These are phyloP conservation scores for Nigrospora oryzae DNA, from an alignment of 2,329 filamentous ascomycete species.

Conservation along the genomic window DNA sequence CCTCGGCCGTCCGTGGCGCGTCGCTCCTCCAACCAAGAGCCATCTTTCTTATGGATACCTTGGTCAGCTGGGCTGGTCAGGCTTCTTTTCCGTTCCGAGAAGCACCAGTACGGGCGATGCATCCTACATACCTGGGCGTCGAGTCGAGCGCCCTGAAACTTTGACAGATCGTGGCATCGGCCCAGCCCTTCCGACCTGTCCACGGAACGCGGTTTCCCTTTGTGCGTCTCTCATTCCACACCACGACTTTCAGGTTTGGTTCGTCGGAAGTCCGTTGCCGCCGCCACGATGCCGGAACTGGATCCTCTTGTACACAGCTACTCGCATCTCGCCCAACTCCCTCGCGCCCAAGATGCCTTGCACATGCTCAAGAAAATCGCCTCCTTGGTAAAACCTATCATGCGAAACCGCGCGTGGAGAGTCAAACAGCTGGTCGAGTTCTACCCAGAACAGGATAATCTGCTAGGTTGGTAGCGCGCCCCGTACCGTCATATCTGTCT, in stretches of 20 bases:
- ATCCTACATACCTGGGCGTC: too few species aligned
- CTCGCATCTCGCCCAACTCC: slow-evolving; percentile 37
- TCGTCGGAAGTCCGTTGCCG: neutral
- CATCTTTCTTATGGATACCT: too few species aligned
- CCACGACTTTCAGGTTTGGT: neutral
- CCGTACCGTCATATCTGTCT: neutral
- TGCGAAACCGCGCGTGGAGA: slow-evolving; percentile 77
- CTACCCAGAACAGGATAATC: slow-evolving; percentile 63
- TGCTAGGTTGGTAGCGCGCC: slow-evolving; percentile 49
- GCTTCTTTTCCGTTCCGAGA: too few species aligned
- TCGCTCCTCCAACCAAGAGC: too few species aligned
- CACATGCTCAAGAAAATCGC: slow-evolving; percentile 69
- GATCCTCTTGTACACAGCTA: slow-evolving; percentile 38
- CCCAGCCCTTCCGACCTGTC: neutral
- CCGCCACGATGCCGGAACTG: slow-evolving; percentile 27
- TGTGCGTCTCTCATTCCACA: neutral
- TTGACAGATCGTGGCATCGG: neutral
- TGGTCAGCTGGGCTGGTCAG: too few species aligned
- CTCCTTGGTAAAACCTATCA: slow-evolving; percentile 88
- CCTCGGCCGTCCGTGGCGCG: too few species aligned
- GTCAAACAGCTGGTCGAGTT: slow-evolving; percentile 79
- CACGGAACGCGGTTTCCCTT: neutral
- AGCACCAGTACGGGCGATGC: too few species aligned
- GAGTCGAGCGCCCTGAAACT: neutral
- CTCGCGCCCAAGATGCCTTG: slow-evolving; percentile 40